Conservation (phyloP, 768 basidiomycete genomes). For the Rhodotorula diobovata region DNA sequence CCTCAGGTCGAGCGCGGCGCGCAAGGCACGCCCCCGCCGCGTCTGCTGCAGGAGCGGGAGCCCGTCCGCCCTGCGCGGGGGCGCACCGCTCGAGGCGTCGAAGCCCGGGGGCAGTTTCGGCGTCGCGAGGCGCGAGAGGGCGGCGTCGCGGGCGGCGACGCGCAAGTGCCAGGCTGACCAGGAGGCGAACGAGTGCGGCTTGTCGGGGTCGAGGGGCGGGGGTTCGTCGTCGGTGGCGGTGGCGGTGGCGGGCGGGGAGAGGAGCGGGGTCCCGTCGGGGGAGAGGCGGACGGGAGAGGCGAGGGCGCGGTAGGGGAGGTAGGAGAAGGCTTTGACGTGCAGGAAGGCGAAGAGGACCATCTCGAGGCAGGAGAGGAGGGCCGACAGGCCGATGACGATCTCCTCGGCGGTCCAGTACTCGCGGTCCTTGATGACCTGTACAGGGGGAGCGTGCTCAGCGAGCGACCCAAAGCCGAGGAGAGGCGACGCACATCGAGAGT, state of each 20-base stretch:
- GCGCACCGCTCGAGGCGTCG: too few species aligned
- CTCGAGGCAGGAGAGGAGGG: conserved; percentile 65
- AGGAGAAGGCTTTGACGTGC: conserved; percentile 69
- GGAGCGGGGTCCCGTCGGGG: not conserved
- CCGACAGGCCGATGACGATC: conserved; percentile 66
- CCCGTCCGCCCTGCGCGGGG: not conserved
- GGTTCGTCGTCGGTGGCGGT: not conserved
- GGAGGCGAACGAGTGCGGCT: too few species aligned
- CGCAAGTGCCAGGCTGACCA: too few species aligned
- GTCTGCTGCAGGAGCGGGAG: conserved; percentile 13
- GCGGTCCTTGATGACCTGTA: conserved; percentile 55
- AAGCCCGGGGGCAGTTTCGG: not conserved
- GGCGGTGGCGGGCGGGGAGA: too few species aligned
- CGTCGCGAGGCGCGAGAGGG: conserved; percentile 5
- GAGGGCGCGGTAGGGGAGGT: conserved; percentile 57
- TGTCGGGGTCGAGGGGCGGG: not conserved
- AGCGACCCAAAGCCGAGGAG: not conserved
- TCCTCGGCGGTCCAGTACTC: conserved; percentile 59
- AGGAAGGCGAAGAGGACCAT: conserved; percentile 62
- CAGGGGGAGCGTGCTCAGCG: not conserved
- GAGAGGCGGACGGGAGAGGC: conserved; percentile 3
- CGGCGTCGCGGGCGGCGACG: not conserved
- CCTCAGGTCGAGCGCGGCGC: conserved; percentile 4
- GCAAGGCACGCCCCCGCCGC: conserved; percentile 10
- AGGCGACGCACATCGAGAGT: conserved; percentile 48